Evolutionary conservation across 2,329 filamentous ascomycete species (phyloP), one percentile per base, ranked within the genome.

Genomic region (Penicillium sp.): DNA sequence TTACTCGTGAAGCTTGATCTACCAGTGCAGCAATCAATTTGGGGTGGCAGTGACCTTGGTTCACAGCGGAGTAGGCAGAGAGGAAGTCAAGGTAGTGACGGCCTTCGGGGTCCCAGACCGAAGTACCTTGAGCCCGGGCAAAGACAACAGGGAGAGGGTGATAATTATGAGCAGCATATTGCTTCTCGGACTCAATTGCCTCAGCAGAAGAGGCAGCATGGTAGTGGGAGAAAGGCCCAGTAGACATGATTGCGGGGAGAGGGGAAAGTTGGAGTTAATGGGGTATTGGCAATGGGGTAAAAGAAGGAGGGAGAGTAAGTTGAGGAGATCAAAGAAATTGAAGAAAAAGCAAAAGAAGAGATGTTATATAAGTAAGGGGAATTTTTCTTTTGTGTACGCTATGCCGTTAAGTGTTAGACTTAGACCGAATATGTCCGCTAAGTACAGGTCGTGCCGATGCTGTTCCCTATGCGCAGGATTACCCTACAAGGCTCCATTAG

Each of bases 41-140:
- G 5, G 94, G 94, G 78, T 99, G 93, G 78, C 93, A 97, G 77
- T 99, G 93, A 61, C 93, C 93, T 77, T 97, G 93, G 80, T 97
- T 97, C 72, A 97, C 91, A 59, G 94, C 94, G 66, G 90, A 95
- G 82, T 99, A 99, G 63, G 94, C 94, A 44, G 93, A 97, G 63
- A 99, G 86, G 78, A 97, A 99, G 79, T 99, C 94, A 68, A 97
- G 86, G 77, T 99, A 97, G 75, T 96, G 88, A 67, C 87, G 89
- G 70, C 90, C 91, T 80, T 99, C 94, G 17, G 94, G 94, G 72
- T 99, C 94, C 93, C 94, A 99, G 56, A 97, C 94, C 58, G 89
- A 87, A 70, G 88, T 88, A 46, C 93, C 94, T 67, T 87, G 84
- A 40, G 91, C 94, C 62, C 86, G 85, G 54, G 93, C 83, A 75